Evolutionary conservation across 2,329 filamentous ascomycete species (phyloP).

Genomic region (Onygenales sp.): DNA sequence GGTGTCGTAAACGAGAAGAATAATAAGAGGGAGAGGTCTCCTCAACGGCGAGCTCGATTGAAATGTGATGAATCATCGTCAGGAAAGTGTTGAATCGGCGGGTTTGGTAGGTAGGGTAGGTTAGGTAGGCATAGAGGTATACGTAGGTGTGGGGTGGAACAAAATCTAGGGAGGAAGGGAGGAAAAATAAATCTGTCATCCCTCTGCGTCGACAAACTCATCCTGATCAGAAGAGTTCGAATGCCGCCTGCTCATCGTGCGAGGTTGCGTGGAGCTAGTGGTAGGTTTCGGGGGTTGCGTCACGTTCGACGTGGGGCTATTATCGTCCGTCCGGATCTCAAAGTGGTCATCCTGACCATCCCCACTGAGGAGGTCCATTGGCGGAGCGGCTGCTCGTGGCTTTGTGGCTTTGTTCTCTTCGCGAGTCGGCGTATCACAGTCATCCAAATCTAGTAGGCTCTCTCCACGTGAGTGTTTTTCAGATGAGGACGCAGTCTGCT

Average conservation of each 20-base stretch:
- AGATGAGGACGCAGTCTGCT: neutral
- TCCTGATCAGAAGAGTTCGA: conserved; percentile 31
- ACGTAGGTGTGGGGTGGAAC: too few species aligned
- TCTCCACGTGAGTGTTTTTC: neutral
- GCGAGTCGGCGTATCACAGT: neutral
- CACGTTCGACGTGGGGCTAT: neutral
- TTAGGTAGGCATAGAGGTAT: too few species aligned
- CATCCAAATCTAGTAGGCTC: conserved; percentile 20
- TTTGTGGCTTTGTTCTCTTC: neutral
- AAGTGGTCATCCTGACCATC: conserved; percentile 5
- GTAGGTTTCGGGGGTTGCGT: conserved; percentile 15
- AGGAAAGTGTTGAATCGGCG: too few species aligned
- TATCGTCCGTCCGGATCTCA: neutral
- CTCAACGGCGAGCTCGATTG: too few species aligned
- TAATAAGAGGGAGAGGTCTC: too few species aligned
- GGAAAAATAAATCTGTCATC: conserved; percentile 2
- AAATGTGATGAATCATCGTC: too few species aligned
- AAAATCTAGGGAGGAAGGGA: too few species aligned
- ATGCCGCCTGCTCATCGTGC: conserved; percentile 26
- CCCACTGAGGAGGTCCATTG: conserved; percentile 11
- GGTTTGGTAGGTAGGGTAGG: too few species aligned
- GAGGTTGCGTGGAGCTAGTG: conserved; percentile 8
- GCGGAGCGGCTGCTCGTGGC: neutral
- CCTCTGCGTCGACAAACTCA: conserved; percentile 35
- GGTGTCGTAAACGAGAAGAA: too few species aligned